Evolutionary conservation across 1,139 yeast genomes (phyloP).

Genomic region (Schizosaccharomyces versatilis): DNA sequence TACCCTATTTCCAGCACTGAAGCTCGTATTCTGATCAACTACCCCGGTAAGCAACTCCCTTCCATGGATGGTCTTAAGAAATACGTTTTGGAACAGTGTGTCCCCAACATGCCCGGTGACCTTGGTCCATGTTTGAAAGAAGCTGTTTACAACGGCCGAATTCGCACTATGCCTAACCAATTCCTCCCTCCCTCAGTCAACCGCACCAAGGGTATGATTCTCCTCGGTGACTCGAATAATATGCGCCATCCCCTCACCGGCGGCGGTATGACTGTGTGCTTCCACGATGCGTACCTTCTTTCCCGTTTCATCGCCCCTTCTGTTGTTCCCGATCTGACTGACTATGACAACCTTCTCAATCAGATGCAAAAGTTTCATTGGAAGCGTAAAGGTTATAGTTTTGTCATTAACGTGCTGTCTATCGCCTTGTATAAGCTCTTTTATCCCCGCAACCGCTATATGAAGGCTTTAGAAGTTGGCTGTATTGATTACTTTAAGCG

Average conservation of each 20-base stretch:
- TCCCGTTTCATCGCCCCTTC: slow-evolving; percentile 37
- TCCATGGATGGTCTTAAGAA: slow-evolving; percentile 37
- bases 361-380: slow-evolving; percentile 47
- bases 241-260: slow-evolving; percentile 98
- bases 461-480: slow-evolving; percentile 57
- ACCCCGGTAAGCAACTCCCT: slow-evolving; percentile 54
- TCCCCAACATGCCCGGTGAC: slow-evolving; percentile 44
- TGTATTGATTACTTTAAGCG: slow-evolving; percentile 66
- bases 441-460: slow-evolving; percentile 25
- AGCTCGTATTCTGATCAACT: slow-evolving; percentile 77
- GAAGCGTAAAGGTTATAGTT: slow-evolving; percentile 53
- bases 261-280: slow-evolving; percentile 97
- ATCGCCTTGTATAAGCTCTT: slow-evolving; percentile 75
- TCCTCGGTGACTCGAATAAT: slow-evolving; percentile 82
- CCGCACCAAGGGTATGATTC: slow-evolving; percentile 50
- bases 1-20: slow-evolving; percentile 70
- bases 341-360: slow-evolving; percentile 32
- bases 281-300: slow-evolving; percentile 60
- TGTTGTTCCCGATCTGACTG: slow-evolving; percentile 35
- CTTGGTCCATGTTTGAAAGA: slow-evolving; percentile 43
- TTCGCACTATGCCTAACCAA: slow-evolving; percentile 86
- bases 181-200: slow-evolving; percentile 55
- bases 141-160: slow-evolving; percentile 33
- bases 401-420: slow-evolving; percentile 75
- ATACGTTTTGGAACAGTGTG: slow-evolving; percentile 38